Evolutionary conservation across 164 flowering plant genomes (phyloP).

Genomic region (Cinnamomum chago): DNA sequence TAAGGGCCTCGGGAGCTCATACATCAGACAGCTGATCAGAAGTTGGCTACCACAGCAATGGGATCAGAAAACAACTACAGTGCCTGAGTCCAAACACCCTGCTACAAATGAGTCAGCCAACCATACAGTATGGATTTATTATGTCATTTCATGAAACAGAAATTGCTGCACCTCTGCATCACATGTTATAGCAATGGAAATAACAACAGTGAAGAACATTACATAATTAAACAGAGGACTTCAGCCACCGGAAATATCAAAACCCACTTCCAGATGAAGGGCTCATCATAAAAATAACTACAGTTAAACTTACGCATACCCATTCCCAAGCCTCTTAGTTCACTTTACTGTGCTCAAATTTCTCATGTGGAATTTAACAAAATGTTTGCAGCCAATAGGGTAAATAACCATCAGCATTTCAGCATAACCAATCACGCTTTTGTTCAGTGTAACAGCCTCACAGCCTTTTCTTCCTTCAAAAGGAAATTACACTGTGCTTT

Average conservation of each 20-base stretch:
- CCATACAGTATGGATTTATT: background rate
- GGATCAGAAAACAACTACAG: background rate
- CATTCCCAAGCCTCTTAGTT: background rate
- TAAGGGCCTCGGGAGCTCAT: background rate
- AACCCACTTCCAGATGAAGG: too few species aligned
- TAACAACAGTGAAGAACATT: too few species aligned
- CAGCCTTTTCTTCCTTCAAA: too few species aligned
- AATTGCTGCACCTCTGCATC: background rate
- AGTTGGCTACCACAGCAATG: background rate
- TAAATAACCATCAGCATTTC: too few species aligned
- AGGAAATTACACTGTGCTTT: background rate
- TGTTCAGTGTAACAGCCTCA: too few species aligned
- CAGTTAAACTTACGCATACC: too few species aligned
- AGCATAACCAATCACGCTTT: too few species aligned
- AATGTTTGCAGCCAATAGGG: background rate
- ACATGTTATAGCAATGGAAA: background rate
- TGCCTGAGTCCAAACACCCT: background rate
- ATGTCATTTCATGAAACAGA: background rate
- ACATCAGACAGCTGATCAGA: background rate
- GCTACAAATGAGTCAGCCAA: background rate
- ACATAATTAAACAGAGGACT: too few species aligned
- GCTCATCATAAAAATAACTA: too few species aligned
- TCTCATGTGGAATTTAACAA: background rate
- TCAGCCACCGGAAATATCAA: too few species aligned
- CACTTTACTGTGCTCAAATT: background rate